Evolutionary conservation across 2,329 filamentous ascomycete genomes (phyloP), one percentile per base, ranked within the genome.

Genomic region (Coniochaeta pulveracea): DNA sequence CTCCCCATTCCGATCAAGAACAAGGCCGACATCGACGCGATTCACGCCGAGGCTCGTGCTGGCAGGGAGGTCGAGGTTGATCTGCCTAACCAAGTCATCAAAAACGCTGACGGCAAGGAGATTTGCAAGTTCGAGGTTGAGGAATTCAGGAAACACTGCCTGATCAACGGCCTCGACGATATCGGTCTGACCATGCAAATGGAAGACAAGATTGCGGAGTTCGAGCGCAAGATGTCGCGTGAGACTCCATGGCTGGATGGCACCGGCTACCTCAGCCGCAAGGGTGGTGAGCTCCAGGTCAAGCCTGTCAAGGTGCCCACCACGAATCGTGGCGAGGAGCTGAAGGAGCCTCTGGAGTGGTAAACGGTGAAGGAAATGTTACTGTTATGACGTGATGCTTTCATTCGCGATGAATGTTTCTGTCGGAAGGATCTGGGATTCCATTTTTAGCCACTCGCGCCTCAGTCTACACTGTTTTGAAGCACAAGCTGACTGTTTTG

Each of bases 161-260:
- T 96, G 33, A 58, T 93, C 48, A 93, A 96, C 52, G 89, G 89
- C 0, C 75, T 96, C 8, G 89, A 96, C 53, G 91, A 96, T 47
- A 96, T 96, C 49, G 89, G 89, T 22, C 63, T 96, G 42, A 96
- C 89, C 5, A 85, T 95, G 69, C 84, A 93, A 61, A 73, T 84
- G 61, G 86, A 91, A 43, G 80, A 86, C 40, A 86, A 93, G 69
- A 95, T 96, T 52, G 63, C 71, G 37, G 70, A 69, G 39, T 94
- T 91, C 49, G 89, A 96, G 73, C 63, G 64, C 47, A 79, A 78
- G 57, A 75, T 86, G 53, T 80, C 80, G 8, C 58, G 67, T 34
- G 72, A 85, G 40, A 93, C 84, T 15, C 89, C 91, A 3, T 96
- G 89, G 89, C 62, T 96, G 43, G 85, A 95, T 50, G 91, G 89